These are phyloP conservation scores for Phytophthora quininea DNA, from an alignment of 352 stramenopile species.

Conservation along the genomic window DNA sequence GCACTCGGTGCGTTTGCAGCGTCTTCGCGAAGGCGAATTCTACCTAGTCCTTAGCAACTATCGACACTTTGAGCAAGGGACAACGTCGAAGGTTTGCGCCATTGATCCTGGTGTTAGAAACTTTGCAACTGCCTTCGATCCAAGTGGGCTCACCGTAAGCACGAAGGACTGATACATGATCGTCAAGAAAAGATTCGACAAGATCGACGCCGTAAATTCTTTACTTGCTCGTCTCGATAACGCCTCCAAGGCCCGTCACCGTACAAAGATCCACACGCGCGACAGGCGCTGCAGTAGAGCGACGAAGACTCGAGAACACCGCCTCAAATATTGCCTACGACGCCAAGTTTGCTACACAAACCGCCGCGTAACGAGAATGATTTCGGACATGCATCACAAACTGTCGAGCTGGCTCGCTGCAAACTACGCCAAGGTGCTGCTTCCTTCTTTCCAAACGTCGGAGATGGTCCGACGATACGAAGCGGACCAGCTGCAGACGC, in stretches of 20 bases:
- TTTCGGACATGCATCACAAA: constrained; percentile 16
- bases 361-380: neutral
- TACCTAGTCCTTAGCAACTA: constrained; percentile 7
- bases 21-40: constrained; percentile 9
- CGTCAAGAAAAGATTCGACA: too few species aligned
- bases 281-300: too few species aligned
- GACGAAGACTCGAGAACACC: too few species aligned
- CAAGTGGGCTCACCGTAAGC: neutral
- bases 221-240: neutral
- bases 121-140: constrained; percentile 9
- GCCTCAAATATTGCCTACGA: neutral
- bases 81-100: constrained; percentile 7
- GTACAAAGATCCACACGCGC: too few species aligned
- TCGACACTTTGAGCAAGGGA: constrained; percentile 1
- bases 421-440: constrained; percentile 1
- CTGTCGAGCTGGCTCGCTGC: constrained; percentile 2
- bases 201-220: neutral
- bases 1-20: constrained; percentile 12
- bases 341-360: neutral
- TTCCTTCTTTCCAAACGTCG: constrained; percentile 4
- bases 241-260: neutral
- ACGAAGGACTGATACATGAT: too few species aligned
- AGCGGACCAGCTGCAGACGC: too few species aligned
- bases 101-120: constrained; percentile 20
- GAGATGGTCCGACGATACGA: too few species aligned